Base-by-base conservation (phyloP, 2,329 filamentous ascomycete genomes). In the Arthrobotrys sinensis region DNA sequence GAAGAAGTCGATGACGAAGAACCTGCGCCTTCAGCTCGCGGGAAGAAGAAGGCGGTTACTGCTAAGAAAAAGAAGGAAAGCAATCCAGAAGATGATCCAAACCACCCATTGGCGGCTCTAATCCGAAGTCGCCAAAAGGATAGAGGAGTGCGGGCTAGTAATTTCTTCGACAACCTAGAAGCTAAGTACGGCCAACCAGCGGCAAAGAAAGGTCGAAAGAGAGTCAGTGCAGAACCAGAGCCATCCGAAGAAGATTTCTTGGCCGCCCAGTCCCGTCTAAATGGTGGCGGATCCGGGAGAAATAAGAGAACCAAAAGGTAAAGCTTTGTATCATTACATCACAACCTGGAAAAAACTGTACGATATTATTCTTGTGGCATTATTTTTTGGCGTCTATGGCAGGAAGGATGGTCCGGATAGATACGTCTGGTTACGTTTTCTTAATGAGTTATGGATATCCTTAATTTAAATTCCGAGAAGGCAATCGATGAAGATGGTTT, bases 121-220 rank as follows among this genome's bases (percentile, higher is more conserved):
- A 97, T 97, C 79, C 88, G 89, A 83, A 87, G 89, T 82, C 89
- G 91, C 55, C 92, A 96, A 83, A 87, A 91, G 81, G 87, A 88
- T 48, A 45, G 76, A 34, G 60, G 71, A 6, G 64, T 70, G 1
- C 87, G 92, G 38, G 87, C 85, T 10, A 85, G 85, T 32, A 86
- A 86, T 43, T 93, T 96, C 83, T 85, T 97, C 24, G 92, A 92
- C 79, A 86, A 88, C 62, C 84, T 97, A 62, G 93, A 93, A 73
- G 92, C 90, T 60, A 96, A 95, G 85, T 96, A 96, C 83, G 85
- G 87, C 32, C 85, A 86, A 6, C 83, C 82, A 80, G 70, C 66
- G 80, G 80, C 81, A 53, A 81, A 84, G 84, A 88, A 12, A 85
- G 83, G 1, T 88, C 89, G 82, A 88, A 77, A 89, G 0, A 88